Base-by-base conservation (phyloP, 441 rosid genomes). In the Populus tomentosa region DNA sequence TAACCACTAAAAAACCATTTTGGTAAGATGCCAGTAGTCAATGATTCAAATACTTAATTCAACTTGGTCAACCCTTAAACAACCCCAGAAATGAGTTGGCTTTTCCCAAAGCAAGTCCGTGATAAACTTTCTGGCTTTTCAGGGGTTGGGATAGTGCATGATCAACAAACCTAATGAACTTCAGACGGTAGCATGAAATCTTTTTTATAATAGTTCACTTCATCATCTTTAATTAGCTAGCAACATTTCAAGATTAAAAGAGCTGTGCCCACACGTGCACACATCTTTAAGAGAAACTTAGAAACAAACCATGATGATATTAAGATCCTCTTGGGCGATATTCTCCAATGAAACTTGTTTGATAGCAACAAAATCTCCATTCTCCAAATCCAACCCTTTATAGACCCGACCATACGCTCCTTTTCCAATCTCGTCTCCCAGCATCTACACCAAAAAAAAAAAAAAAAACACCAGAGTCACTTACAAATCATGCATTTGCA, bases 391-490 rank as follows among this genome's bases (percentile, higher is more conserved):
- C 89, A 96, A 87, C 70, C 99, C 99, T 85, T 89, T 94, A 85
- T 91, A 96, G 74, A 96, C 99, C 72, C 99, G 94, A 78, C 91
- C 98, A 88, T 92, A 94, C 40, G 99, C 99, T 80, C 99, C 99
- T 90, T 94, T 96, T 30, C 99, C 99, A 64, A 96, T 93, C 83
- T 96, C 99, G 84, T 96, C 99, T 32, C 99, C 99, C 21, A 96
- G 96, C 95, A 94, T 92, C 99, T 96, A 80, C 73, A 66, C 73
- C 69, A 70, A 81, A 67, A 62, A 7, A 62, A 7, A 38, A 38
- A 38, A 67, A 24, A 50, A 26, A 35, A 69, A 64, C 56, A 59
- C 23, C 66, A 32, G 33, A 46, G 40, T 26, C 16, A 9, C 36
- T 77, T 1, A 14, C n/a, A 28, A 46, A 46, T 46, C 56, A 50